Percentiles rank a stretch among this genome's conserved stretches.
These are phyloP conservation scores for Rickenella mellea DNA, from an alignment of 768 basidiomycete genomes.

Conservation along the genomic window DNA sequence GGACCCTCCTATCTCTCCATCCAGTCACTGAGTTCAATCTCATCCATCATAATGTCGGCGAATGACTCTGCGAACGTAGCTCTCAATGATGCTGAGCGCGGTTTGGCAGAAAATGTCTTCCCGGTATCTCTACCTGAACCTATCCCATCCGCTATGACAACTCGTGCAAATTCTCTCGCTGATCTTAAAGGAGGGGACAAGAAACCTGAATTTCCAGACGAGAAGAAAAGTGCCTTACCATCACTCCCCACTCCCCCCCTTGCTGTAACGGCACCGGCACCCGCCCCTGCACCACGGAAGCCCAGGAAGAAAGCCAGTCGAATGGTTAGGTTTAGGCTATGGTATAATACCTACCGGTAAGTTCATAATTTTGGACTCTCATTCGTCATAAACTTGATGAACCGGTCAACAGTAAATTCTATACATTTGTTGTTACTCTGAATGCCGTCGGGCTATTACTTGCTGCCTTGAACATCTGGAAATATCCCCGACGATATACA, in stretches of 20 bases:
- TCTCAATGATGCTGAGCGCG: conserved; percentile 3
- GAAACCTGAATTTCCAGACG: too few species aligned
- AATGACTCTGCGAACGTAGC: neutral
- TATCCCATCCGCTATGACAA: neutral
- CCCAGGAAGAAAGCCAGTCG: conserved; percentile 15
- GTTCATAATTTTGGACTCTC: conserved; percentile 1
- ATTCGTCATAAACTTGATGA: neutral
- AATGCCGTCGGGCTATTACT: conserved; percentile 24
- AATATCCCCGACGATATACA: conserved; percentile 25
- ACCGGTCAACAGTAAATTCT: conserved; percentile 23
- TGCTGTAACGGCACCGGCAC: neutral
- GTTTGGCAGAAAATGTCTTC: conserved; percentile 1
- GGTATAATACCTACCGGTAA: conserved; percentile 29
- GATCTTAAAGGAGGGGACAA: neutral
- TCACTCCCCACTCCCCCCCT: neutral
- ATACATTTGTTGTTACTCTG: conserved; percentile 20
- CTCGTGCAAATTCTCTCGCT: neutral
- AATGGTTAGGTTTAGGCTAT: conserved; percentile 22
- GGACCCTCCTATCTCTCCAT: too few species aligned
- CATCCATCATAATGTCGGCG: neutral
- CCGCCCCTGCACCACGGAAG: conserved; percentile 1
- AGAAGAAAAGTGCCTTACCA: too few species aligned
- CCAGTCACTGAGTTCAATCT: too few species aligned
- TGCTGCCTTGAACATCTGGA: conserved; percentile 21
- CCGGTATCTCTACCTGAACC: neutral